phyloP scores from a whole-genome alignment of 768 basidiomycete genomes.

The Phylloporus sp. region DNA sequence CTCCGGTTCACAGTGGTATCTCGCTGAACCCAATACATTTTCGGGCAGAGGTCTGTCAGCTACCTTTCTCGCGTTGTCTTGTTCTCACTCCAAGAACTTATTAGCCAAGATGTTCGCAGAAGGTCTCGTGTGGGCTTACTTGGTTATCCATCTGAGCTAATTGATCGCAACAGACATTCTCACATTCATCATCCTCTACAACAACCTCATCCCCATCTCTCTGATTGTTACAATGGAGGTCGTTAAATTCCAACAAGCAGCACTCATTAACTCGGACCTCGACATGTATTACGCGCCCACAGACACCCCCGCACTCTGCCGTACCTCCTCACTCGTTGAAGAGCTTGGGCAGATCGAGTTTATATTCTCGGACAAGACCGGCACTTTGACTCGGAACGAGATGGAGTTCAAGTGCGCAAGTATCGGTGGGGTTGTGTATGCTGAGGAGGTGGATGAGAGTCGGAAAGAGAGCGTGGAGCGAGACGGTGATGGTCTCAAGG shows the following conservation, averaged over 20 bases:
- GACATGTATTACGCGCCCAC: constrained; percentile 98
- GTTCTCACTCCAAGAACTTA: constrained; percentile 3
- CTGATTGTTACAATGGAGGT: constrained; percentile 99
- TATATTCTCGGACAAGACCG: constrained; percentile 93
- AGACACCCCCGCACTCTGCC: constrained; percentile 94
- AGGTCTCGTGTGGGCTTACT: constrained; percentile 42
- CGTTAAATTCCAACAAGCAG: constrained; percentile 97
- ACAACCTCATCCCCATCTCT: constrained; percentile 98
- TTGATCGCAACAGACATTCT: constrained; percentile 66
- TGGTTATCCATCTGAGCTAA: not conserved
- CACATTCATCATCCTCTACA: constrained; percentile 98
- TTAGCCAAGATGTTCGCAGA: constrained; percentile 78
- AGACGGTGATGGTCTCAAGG: constrained; percentile 37
- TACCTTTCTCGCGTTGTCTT: not conserved
- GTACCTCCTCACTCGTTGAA: constrained; percentile 97
- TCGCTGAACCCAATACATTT: constrained; percentile 60
- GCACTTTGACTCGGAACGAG: constrained; percentile 94
- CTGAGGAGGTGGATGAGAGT: constrained; percentile 86
- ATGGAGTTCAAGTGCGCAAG: constrained; percentile 96
- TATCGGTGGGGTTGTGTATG: constrained; percentile 85
- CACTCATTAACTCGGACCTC: constrained; percentile 93
- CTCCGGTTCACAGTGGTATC: constrained; percentile 86
- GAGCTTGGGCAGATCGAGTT: constrained; percentile 98
- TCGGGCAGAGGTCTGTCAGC: constrained; percentile 54
- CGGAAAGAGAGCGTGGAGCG: constrained; percentile 57